Base-by-base conservation (phyloP, 2,329 filamentous ascomycete genomes). In the Ramichloridium luteum region DNA sequence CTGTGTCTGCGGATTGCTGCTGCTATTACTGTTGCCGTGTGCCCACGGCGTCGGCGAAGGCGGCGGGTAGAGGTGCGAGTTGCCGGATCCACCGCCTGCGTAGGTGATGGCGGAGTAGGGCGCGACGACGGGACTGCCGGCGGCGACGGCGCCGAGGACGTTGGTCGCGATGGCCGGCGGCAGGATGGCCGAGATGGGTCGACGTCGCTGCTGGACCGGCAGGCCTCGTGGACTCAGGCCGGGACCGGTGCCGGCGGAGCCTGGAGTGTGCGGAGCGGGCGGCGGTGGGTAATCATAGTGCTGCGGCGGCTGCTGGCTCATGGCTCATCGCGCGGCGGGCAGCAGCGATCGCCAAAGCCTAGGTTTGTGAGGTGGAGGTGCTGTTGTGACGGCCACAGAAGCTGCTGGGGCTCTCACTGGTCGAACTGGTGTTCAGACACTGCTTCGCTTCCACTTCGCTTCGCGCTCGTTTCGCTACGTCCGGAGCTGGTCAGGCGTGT, bases 11-110 rank as follows among this genome's bases (percentile, higher is more conserved):
- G 18, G 34, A n/a, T n/a, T n/a, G n/a, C n/a, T n/a, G n/a, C n/a
- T n/a, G 8, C 8, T n/a, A n/a, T 23, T 23, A n/a, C n/a, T 8
- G n/a, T n/a, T n/a, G n/a, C 20, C 20, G 20, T n/a, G 8, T 8
- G 8, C n/a, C 20, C 20, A 23, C 8, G 20, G 20, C 20, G 36
- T 34, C 5, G 46, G 40, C 14, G 45, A 39, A 16, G 37, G 31
- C 14, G 40, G 40, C 51, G 45, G 55, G 51, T 44, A 57, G 56
- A 16, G 54, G 53, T 31, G 54, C 37, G 43, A 43, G 54, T 41
- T 53, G 45, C 23, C 32, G 27, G 8, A n/a, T 23, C 20, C 20
- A 13, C 20, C 27, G 37, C 32, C 30, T 31, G 31, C n/a, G 32
- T 12, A 30, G 36, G 30, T 13, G 42, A 27, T 27, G 34, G 30